A percentile compares a stretch with the other conserved stretches of the same genome.
phyloP scores from a whole-genome alignment of 1,139 yeast genomes.

The Suhomyces choctaworum region DNA sequence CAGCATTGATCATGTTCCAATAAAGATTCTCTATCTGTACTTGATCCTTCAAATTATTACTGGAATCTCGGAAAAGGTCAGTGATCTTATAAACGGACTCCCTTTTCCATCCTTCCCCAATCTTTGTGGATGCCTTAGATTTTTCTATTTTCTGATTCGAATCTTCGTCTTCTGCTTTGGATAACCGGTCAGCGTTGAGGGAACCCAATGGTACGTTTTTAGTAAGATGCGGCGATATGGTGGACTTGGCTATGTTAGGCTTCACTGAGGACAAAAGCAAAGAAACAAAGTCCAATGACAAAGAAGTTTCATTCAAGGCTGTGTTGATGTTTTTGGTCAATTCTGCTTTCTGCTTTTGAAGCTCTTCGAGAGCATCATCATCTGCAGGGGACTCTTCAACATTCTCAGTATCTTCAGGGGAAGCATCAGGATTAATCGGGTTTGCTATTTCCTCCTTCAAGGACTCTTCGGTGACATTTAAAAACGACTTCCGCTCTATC shows the following conservation, averaged over 20 bases:
- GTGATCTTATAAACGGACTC: conserved; percentile 64
- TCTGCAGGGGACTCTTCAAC: conserved; percentile 17
- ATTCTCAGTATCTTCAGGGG: conserved; percentile 3
- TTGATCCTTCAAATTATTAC: conserved; percentile 53
- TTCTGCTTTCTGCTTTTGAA: conserved; percentile 56
- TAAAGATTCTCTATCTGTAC: conserved; percentile 64
- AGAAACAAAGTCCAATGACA: conserved; percentile 85
- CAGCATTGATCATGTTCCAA: conserved; percentile 64
- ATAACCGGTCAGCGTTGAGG: conserved; percentile 63
- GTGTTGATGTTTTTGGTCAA: conserved; percentile 55
- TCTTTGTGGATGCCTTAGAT: conserved; percentile 31
- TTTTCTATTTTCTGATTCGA: conserved; percentile 17
- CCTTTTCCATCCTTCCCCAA: conserved; percentile 86
- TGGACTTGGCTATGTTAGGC: conserved; percentile 81
- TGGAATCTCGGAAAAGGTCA: conserved; percentile 50
- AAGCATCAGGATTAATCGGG: conserved; percentile 13
- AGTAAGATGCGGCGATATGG: conserved; percentile 85
- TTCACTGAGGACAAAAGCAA: conserved; percentile 76
- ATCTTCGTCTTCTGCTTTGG: conserved; percentile 24
- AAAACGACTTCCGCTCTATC: conserved; percentile 39
- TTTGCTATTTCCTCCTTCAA: conserved; percentile 46
- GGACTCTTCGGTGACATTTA: conserved; percentile 57
- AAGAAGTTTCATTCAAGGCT: conserved; percentile 86
- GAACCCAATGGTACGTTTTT: conserved; percentile 81
- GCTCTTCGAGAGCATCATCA: conserved; percentile 19